Base-by-base conservation (phyloP, 2,329 filamentous ascomycete genomes). In the Fusarium nygamai region DNA sequence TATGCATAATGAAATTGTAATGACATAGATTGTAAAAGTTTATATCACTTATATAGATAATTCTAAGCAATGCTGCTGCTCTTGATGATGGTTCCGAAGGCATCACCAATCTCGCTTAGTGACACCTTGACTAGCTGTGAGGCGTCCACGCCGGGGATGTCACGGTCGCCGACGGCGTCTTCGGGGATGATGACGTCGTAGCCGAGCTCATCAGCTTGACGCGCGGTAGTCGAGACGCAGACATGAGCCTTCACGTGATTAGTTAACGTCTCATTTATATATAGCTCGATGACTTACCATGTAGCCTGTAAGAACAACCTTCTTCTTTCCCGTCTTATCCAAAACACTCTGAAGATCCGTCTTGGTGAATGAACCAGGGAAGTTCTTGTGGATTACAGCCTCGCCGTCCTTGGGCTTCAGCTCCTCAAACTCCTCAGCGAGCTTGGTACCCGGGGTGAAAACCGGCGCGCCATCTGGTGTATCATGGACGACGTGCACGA, bases 111-210 rank as follows among this genome's bases (percentile, higher is more conserved):
- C 81, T 93, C 91, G 11, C 85, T 84, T 73, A 93, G 80, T 5
- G 84, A 85, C 69, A 88, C 86, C 79, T 82, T 79, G 2, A 82
- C 81, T 29, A 92, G 78, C 63, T 91, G 86, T 17, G 86, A 85
- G 0, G 88, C 90, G 11, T 84, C 83, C 1, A 86, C 88, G 2
- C 91, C 91, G 2, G 91, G 91, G 50, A 93, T 92, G 78, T 92
- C 86, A 14, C 92, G 81, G 79, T 93, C 91, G 0, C 92, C 91
- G 43, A 93, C 87, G 0, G 85, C 90, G 78, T 92, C 92, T 74
- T 88, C 84, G 0, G 86, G 88, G 29, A 93, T 78, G 3, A 92
- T 63, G 31, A 92, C 87, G 77, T 93, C 90, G 77, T 90, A 92
- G 0, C 90, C 92, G 39, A 85, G 83, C 79, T 93, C 88, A 9